Conservation (phyloP, 805 yeast genomes). For the Lachancea cidri region DNA sequence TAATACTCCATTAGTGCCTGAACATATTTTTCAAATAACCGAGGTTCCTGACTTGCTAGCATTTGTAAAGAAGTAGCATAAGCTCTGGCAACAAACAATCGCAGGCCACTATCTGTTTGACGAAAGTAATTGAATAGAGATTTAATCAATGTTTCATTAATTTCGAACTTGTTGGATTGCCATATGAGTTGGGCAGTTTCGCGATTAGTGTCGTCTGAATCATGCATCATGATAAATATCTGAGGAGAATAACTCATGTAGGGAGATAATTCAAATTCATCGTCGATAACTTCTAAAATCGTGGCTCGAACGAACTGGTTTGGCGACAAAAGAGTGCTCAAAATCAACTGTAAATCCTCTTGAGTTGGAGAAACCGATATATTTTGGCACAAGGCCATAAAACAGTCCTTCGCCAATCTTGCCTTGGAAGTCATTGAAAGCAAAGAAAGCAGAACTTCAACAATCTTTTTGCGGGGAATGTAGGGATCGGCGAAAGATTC, state of each 20-base stretch:
- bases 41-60: conserved; percentile 23
- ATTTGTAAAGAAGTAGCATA: conserved; percentile 47
- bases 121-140: conserved; percentile 49
- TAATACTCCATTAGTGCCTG: conserved; percentile 50
- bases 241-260: conserved; percentile 52
- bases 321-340: conserved; percentile 53
- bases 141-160: conserved; percentile 33
- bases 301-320: conserved; percentile 71
- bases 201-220: conserved; percentile 56
- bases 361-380: conserved; percentile 57
- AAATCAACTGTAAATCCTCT: conserved; percentile 53
- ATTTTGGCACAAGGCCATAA: conserved; percentile 70
- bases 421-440: conserved; percentile 73
- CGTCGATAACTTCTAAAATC: conserved; percentile 76
- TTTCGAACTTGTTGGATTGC: conserved; percentile 61
- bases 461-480: conserved; percentile 64
- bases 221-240: conserved; percentile 73
- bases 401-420: conserved; percentile 77
- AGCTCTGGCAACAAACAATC: conserved; percentile 69
- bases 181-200: conserved; percentile 76
- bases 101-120: conserved; percentile 56
- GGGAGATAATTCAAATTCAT: conserved; percentile 56
- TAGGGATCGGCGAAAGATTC: conserved; percentile 60
- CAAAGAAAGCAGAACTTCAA: conserved; percentile 57
- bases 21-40: conserved; percentile 35